These are phyloP conservation scores for Ophiostoma quercus DNA, from an alignment of 2,329 filamentous ascomycete species.

Conservation along the genomic window DNA sequence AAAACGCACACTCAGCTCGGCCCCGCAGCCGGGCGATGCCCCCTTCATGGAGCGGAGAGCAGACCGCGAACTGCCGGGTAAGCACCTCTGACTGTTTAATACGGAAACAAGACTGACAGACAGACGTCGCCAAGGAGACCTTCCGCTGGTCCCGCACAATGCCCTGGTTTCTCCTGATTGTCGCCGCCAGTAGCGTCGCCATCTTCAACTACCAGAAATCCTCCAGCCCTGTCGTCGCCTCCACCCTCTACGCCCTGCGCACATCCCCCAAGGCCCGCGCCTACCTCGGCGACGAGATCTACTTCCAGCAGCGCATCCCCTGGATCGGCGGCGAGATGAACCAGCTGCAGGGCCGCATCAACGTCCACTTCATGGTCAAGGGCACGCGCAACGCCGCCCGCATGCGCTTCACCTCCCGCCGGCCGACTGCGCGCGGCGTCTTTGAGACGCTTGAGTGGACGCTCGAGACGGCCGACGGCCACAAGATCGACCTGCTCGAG, in stretches of 20 bases:
- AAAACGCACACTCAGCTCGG: conserved; percentile 37
- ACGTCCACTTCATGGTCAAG: conserved; percentile 82
- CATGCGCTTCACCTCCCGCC: conserved; percentile 75
- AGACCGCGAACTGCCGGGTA: conserved; percentile 63
- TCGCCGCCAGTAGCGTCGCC: conserved; percentile 66
- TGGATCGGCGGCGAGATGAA: conserved; percentile 88
- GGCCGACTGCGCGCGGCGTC: conserved; percentile 54
- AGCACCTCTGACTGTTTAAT: conserved; percentile 22
- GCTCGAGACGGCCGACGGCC: conserved; percentile 60
- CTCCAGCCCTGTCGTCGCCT: conserved; percentile 78
- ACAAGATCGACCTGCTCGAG: conserved; percentile 66
- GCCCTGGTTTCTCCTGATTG: conserved; percentile 71
- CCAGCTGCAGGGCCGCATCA: conserved; percentile 83
- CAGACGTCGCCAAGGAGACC: conserved; percentile 39
- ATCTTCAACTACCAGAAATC: conserved; percentile 99
- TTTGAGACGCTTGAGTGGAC: conserved; percentile 93
- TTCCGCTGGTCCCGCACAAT: conserved; percentile 67
- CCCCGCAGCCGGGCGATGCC: conserved; percentile 55
- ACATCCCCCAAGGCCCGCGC: conserved; percentile 70
- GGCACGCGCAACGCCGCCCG: conserved; percentile 65
- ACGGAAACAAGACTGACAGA: conserved; percentile 25
- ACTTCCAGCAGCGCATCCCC: conserved; percentile 71
- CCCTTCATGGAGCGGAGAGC: conserved; percentile 60
- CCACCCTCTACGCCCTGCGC: conserved; percentile 85
- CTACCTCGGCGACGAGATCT: conserved; percentile 79